Base-by-base conservation (phyloP, 208 protist species). In the Wallacemonas collosoma region DNA sequence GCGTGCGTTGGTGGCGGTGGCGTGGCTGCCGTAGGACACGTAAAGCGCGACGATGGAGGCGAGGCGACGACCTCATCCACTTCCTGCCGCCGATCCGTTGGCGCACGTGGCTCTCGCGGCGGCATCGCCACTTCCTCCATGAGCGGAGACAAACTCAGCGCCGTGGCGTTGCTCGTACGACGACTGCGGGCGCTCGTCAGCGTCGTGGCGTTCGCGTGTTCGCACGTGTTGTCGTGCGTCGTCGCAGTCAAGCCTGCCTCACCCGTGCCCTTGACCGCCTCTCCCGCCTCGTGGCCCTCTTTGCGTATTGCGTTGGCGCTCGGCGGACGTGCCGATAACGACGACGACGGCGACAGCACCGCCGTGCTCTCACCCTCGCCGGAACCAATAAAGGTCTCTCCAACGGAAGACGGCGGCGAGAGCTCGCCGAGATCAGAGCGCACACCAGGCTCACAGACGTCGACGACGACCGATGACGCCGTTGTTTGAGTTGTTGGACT, bases 31-130 rank as follows among this genome's bases (percentile, higher is more conserved):
- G 60, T 65, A 8, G 60, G 60, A 26, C 60, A 65, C 41, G 14
- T 65, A 8, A 38, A 38, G 26, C 60, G 60, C 45, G 41, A 36
- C 11, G 41, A 1, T 5, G 60, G 60, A 38, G 60, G 60, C 5
- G 60, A 53, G 40, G 60, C 60, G 40, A 65, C 60, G 12, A 65
- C n/a, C 60, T 65, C 60, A 38, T 65, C 60, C 5, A 65, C 60
- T 41, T 53, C 60, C 12, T 65, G 41, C 40, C 15, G 26, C 26
- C 26, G 26, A 26, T 26, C 26, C 26, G 26, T 26, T 26, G 26
- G 26, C 26, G 26, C 0, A 26, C 26, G 26, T 26, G 26, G 26
- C 26, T 26, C 26, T 26, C 26, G 26, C 26, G 26, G 0, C 26
- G 26, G 26, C 26, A 26, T 26, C 26, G 26, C 26, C 26, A 26